Conservation (phyloP, 176 grass and related monocot species). For the Bolboschoenus planiculmis region DNA sequence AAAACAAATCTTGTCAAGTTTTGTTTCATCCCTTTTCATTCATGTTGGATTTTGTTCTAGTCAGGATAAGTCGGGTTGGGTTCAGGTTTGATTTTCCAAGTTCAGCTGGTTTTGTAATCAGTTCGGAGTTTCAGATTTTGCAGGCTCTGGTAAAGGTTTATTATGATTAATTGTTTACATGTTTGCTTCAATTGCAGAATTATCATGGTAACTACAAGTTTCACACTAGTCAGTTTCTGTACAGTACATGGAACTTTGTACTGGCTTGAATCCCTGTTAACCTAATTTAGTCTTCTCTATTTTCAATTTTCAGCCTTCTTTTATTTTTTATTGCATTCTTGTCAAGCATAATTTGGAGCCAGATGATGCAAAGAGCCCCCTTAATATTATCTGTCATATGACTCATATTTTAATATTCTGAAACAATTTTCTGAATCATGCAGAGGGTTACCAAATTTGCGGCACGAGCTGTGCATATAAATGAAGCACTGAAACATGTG, state of each 20-base stretch:
- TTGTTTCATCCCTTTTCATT: not conserved
- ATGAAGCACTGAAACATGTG: slow-evolving; percentile 24
- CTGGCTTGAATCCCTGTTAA: not conserved
- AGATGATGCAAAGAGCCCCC: not conserved
- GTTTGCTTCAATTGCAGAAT: not conserved
- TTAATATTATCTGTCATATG: not conserved
- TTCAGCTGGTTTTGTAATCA: not conserved
- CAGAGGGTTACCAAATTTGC: slow-evolving; percentile 26
- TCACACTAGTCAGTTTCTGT: not conserved
- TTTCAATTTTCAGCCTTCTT: not conserved
- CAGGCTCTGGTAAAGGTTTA: not conserved
- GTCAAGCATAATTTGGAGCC: not conserved
- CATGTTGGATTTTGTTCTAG: not conserved
- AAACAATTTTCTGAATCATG: slow-evolving; percentile 15
- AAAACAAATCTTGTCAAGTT: too few relatives aligned
- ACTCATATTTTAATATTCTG: not conserved
- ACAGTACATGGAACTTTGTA: not conserved
- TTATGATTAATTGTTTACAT: not conserved
- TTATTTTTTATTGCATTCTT: not conserved
- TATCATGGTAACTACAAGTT: not conserved
- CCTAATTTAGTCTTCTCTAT: not conserved
- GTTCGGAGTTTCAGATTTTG: not conserved
- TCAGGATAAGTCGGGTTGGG: not conserved
- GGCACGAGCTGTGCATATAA: slow-evolving; percentile 19
- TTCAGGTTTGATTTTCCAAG: not conserved